phyloP scores from a whole-genome alignment of 1,284 basidiomycete genomes.

The Pseudozyma flocculosa region DNA sequence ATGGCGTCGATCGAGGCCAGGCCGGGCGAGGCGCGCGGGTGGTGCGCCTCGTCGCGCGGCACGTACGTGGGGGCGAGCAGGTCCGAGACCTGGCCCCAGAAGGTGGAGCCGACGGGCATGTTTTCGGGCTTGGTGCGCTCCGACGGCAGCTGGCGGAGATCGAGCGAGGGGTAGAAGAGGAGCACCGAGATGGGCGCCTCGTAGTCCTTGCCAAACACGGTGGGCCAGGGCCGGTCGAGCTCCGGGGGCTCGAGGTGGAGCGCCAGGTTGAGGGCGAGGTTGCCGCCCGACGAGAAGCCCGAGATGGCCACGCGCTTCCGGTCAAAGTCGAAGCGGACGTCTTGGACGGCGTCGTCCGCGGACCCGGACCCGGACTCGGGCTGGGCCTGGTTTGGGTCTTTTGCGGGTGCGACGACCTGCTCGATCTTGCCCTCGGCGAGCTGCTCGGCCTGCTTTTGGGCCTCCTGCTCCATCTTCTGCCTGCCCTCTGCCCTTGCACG shows the following conservation, averaged over 20 bases:
- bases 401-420: slow-evolving; percentile 8
- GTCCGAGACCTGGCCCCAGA: slow-evolving; percentile 30
- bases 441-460: slow-evolving; percentile 12
- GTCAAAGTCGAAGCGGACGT: slow-evolving; percentile 18
- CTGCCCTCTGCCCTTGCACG: background rate
- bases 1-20: slow-evolving; percentile 36
- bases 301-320: slow-evolving; percentile 24
- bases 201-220: slow-evolving; percentile 14
- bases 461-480: slow-evolving; percentile 3
- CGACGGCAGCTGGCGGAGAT: slow-evolving; percentile 33
- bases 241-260: slow-evolving; percentile 32
- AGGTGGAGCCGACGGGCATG: slow-evolving; percentile 18
- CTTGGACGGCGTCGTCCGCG: too few species aligned
- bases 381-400: too few species aligned
- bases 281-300: slow-evolving; percentile 52
- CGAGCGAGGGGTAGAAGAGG: slow-evolving; percentile 45
- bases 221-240: slow-evolving; percentile 22
- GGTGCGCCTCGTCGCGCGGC: slow-evolving; percentile 14
- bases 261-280: slow-evolving; percentile 43
- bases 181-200: slow-evolving; percentile 31
- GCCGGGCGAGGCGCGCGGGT: slow-evolving; percentile 40
- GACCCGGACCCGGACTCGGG: too few species aligned
- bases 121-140: slow-evolving; percentile 28
- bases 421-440: slow-evolving; percentile 24
- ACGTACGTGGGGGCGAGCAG: slow-evolving; percentile 36